These are phyloP conservation scores for Pythium sp. DNA, from an alignment of 352 stramenopile species.

Conservation along the genomic window DNA sequence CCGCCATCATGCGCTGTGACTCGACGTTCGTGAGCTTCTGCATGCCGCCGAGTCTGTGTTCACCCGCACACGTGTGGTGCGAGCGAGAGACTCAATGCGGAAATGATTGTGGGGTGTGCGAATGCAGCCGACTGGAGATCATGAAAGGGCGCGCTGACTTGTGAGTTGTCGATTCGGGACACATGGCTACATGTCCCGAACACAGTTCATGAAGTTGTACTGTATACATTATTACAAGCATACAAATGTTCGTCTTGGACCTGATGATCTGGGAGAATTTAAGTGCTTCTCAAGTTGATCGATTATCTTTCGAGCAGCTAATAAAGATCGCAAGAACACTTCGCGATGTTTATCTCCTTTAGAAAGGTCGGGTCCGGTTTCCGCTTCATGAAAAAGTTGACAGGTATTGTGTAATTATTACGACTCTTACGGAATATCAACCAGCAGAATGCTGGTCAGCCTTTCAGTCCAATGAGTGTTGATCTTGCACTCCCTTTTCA, in stretches of 20 bases:
- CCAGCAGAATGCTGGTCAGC: background rate
- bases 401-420: background rate
- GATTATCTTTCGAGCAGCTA: too few species aligned
- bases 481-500: background rate
- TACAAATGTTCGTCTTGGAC: background rate
- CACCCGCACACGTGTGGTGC: background rate
- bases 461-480: background rate
- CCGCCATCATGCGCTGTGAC: slow-evolving; percentile 84
- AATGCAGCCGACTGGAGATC: background rate
- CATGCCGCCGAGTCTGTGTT: slow-evolving; percentile 29
- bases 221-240: background rate
- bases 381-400: background rate
- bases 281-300: background rate
- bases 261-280: background rate
- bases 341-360: too few species aligned
- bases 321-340: too few species aligned
- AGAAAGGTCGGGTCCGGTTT: too few species aligned
- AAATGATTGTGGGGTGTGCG: background rate
- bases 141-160: background rate
- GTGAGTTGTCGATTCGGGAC: background rate
- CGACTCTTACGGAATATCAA: background rate
- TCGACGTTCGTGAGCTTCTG: slow-evolving; percentile 89
- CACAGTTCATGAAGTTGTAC: background rate
- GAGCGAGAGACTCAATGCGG: background rate
- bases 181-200: background rate